phyloP scores from a whole-genome alignment of 306 rosid genomes.

The Erythrophleum fordii region DNA sequence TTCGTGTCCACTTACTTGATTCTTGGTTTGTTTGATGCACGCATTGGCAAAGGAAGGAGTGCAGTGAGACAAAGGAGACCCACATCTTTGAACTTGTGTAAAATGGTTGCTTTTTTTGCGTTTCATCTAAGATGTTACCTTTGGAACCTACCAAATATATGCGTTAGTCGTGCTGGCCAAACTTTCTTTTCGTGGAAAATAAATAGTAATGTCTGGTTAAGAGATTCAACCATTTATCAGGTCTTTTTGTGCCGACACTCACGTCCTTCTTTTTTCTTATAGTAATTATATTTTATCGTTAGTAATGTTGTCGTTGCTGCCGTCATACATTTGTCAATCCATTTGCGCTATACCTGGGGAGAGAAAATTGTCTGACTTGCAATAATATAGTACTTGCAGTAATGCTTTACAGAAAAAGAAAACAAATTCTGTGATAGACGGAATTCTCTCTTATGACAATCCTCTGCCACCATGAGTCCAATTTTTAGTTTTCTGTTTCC shows the following conservation, averaged over 20 bases:
- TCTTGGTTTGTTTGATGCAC: neutral
- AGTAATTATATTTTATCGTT: neutral
- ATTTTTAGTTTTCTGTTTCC: neutral
- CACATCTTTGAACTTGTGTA: neutral
- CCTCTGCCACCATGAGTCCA: neutral
- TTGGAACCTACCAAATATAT: constrained; percentile 24
- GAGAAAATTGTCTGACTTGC: neutral
- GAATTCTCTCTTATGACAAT: neutral
- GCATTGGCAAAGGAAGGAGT: neutral
- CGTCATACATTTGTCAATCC: neutral
- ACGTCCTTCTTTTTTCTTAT: neutral
- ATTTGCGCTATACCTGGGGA: neutral
- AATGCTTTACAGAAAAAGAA: neutral
- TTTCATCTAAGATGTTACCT: constrained; percentile 35
- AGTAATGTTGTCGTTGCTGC: neutral
- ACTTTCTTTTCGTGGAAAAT: neutral
- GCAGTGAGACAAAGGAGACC: neutral
- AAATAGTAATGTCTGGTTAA: constrained; percentile 3
- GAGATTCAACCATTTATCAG: constrained; percentile 16
- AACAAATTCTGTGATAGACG: too few species aligned
- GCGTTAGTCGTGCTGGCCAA: constrained; percentile 19
- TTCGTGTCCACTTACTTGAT: neutral
- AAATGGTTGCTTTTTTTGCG: constrained; percentile 16
- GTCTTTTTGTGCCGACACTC: neutral
- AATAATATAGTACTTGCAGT: neutral